Base-by-base conservation (phyloP, 805 yeast species). In the Saturnispora gosingensis region DNA sequence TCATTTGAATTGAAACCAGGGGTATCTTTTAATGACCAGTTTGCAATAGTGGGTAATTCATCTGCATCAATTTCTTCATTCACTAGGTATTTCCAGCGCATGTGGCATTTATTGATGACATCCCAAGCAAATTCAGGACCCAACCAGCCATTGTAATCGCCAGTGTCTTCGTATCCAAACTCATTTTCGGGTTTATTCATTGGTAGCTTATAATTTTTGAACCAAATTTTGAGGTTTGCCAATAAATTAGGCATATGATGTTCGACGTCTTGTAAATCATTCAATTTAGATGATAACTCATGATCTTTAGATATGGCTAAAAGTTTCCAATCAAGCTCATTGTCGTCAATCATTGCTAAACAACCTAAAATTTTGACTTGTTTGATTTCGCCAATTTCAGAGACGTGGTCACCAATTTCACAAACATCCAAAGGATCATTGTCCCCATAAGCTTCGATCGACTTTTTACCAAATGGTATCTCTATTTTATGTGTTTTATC, bases 241-340 rank as follows among this genome's bases (percentile, higher is more conserved):
- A 88, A 70, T 48, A 86, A 70, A n/a, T 84, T 84, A 36, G 95
- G 95, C 71, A 84, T 75, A 56, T 75, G 71, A 25, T 67, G 66
- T 54, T 82, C 81, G 28, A 88, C 87, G 67, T 87, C 96, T 54
- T 73, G 72, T 45, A 88, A 74, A 63, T 77, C 81, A 60, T 82
- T 72, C 52, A 88, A 65, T 57, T 78, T 71, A 5, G 72, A 53
- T 24, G 88, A 82, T 62, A 83, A 63, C 45, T 86, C 83, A 65
- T 87, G 95, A 49, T 75, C 70, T 30, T 73, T 70, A 61, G 83
- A 83, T 52, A 88, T 83, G 18, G 77, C 88, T 53, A 88, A 78
- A 32, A 88, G 74, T 69, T 88, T 88, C 98, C 98, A 91, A 72
- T 91, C 99, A 53, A 96, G 77, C 72, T 93, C 99, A 59, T 97